Conservation (phyloP, 108 stramenopile genomes). For the Discostella stelligeroides region DNA sequence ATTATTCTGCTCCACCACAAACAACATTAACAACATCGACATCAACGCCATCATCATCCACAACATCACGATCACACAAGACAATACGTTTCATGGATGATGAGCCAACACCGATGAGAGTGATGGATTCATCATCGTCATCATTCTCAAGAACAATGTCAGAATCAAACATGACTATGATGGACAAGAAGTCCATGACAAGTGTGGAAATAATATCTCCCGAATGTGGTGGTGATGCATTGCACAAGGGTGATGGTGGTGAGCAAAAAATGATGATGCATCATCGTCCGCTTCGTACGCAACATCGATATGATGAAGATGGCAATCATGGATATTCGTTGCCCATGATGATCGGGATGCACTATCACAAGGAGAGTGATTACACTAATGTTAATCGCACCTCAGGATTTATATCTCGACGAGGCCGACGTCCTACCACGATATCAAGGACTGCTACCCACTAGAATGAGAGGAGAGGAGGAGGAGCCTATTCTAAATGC, state of each 20-base stretch:
- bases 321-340: background rate
- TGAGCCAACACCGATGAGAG: background rate
- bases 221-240: too few species aligned
- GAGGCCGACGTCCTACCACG: slow-evolving; percentile 9
- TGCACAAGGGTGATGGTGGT: background rate
- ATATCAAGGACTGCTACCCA: slow-evolving; percentile 5
- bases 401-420: slow-evolving; percentile 1
- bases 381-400: background rate
- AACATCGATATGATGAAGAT: background rate
- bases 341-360: too few species aligned
- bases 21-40: too few species aligned
- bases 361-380: background rate
- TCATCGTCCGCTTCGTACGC: background rate
- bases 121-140: slow-evolving; percentile 1
- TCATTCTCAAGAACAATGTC: background rate
- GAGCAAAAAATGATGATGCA: background rate
- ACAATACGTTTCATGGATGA: slow-evolving; percentile 9
- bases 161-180: too few species aligned
- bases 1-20: too few species aligned
- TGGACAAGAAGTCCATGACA: too few species aligned
- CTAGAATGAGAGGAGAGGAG: background rate
- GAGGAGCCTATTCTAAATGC: too few species aligned
- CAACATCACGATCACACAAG: slow-evolving; percentile 2
- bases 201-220: too few species aligned
- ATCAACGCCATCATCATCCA: background rate